Percentiles rank a stretch among this genome's conserved stretches.
These are phyloP conservation scores for Theileria equi DNA, from an alignment of 169 alveolate species.

Conservation along the genomic window DNA sequence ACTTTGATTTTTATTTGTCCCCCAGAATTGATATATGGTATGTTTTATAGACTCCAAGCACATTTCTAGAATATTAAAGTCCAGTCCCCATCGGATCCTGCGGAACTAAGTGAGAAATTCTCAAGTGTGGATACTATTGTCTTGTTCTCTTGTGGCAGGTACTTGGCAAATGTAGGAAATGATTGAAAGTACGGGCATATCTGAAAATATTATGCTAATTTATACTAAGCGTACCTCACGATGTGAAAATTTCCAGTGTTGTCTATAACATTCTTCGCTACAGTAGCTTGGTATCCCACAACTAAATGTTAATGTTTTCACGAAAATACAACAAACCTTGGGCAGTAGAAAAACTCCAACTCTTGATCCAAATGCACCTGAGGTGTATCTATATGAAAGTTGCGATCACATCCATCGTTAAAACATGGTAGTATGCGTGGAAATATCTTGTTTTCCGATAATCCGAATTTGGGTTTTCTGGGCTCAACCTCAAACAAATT, in stretches of 20 bases:
- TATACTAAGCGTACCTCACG: conserved; percentile 29
- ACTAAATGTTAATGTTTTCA: not conserved
- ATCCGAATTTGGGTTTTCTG: conserved; percentile 2
- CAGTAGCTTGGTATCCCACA: conserved; percentile 66
- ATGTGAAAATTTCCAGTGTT: conserved; percentile 59
- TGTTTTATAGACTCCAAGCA: no score
- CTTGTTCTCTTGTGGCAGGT: not conserved
- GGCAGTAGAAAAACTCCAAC: conserved; percentile 43
- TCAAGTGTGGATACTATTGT: not conserved
- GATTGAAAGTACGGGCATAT: conserved; percentile 33
- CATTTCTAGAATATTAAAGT: not conserved
- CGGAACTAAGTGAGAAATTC: not conserved
- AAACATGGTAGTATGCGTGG: conserved; percentile 64
- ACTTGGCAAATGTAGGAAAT: conserved; percentile 51
- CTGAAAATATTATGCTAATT: not conserved
- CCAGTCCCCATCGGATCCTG: not conserved
- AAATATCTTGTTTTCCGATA: conserved; percentile 12
- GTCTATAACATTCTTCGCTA: conserved; percentile 32
- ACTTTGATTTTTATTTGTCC: no score
- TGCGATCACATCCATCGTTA: conserved; percentile 31
- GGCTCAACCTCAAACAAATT: not conserved
- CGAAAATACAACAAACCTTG: conserved; percentile 2
- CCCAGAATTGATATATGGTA: no score
- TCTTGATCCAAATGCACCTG: conserved; percentile 39
- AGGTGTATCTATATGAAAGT: conserved; percentile 57